Evolutionary conservation across 352 stramenopile species (phyloP).

Genomic region (Pythium folliculosum): DNA sequence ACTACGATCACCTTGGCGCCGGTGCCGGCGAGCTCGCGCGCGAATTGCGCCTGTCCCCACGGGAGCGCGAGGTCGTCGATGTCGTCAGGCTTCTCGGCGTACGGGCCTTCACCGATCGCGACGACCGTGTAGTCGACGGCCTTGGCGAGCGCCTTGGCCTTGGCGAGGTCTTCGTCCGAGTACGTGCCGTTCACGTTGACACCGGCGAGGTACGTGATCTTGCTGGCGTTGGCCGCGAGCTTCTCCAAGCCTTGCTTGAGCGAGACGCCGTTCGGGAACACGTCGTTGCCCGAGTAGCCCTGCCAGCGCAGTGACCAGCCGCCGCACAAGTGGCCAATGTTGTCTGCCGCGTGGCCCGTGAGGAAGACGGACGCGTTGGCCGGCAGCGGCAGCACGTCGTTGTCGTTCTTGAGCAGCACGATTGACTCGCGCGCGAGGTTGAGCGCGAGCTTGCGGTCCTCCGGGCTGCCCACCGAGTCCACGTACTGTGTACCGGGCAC

Average conservation of each 20-base stretch:
- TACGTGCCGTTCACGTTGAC: slow-evolving; percentile 58
- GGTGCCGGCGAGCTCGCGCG: slow-evolving; percentile 54
- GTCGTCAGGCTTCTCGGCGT: slow-evolving; percentile 86
- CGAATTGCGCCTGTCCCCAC: slow-evolving; percentile 64
- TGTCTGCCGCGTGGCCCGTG: slow-evolving; percentile 65
- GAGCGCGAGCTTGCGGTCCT: slow-evolving; percentile 28
- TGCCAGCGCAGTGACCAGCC: slow-evolving; percentile 84
- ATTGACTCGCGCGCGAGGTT: slow-evolving; percentile 40
- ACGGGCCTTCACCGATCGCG: slow-evolving; percentile 74
- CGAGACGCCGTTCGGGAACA: slow-evolving; percentile 64
- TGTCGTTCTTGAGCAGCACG: slow-evolving; percentile 84
- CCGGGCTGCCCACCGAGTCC: slow-evolving; percentile 31
- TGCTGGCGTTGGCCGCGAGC: slow-evolving; percentile 26
- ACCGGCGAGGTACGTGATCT: slow-evolving; percentile 51
- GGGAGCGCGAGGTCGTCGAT: slow-evolving; percentile 78
- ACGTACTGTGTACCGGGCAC: slow-evolving; percentile 22
- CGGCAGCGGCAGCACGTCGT: slow-evolving; percentile 54
- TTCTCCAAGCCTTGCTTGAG: slow-evolving; percentile 52
- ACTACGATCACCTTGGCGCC: slow-evolving; percentile 83
- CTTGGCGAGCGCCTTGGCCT: slow-evolving; percentile 49
- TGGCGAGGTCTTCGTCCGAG: slow-evolving; percentile 45
- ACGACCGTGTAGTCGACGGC: slow-evolving; percentile 66
- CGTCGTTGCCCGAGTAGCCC: slow-evolving; percentile 59
- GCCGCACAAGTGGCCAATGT: slow-evolving; percentile 73
- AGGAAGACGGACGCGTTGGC: slow-evolving; percentile 49